A percentile compares a stretch with the other conserved stretches of the same genome.
Evolutionary conservation across 2,329 filamentous ascomycete genomes (phyloP).

Genomic region (Furcasterigmium sp.): DNA sequence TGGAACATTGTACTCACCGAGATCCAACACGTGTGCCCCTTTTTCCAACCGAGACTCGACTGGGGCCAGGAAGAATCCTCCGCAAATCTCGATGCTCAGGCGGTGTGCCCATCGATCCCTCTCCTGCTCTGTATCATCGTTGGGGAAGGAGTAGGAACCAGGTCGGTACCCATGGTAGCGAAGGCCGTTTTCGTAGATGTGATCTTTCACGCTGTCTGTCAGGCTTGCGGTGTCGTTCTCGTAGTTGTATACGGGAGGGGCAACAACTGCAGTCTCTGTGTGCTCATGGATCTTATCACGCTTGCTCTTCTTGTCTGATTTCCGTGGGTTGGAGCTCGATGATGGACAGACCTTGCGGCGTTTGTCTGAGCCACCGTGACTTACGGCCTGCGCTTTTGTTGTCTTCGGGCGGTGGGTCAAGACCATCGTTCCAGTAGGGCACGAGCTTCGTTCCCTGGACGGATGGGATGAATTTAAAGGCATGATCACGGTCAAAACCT

Average conservation of each 20-base stretch:
- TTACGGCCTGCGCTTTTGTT: neutral
- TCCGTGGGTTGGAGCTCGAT: slow-evolving; percentile 2
- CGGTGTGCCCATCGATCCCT: slow-evolving; percentile 35
- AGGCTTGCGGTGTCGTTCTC: slow-evolving; percentile 31
- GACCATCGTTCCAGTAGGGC: neutral
- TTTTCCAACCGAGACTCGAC: slow-evolving; percentile 28
- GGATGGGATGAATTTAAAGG: too few relatives aligned
- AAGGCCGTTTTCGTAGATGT: slow-evolving; percentile 33
- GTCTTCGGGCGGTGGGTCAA: neutral
- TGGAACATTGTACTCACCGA: slow-evolving; percentile 28
- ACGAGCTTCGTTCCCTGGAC: too few relatives aligned
- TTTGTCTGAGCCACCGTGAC: slow-evolving; percentile 4
- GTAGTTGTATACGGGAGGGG: slow-evolving; percentile 7
- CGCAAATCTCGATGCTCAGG: slow-evolving; percentile 31
- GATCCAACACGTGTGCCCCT: slow-evolving; percentile 39
- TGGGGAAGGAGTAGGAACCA: slow-evolving; percentile 36
- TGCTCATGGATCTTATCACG: neutral
- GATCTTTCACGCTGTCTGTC: slow-evolving; percentile 36
- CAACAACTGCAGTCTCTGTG: neutral
- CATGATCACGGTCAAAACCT: too few relatives aligned
- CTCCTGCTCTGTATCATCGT: slow-evolving; percentile 36
- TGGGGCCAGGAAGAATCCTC: slow-evolving; percentile 38
- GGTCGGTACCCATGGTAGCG: slow-evolving; percentile 35
- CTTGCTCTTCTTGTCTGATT: neutral
- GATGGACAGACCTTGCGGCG: slow-evolving; percentile 2